Base-by-base conservation (phyloP, 768 basidiomycete genomes). In the Xerocomus potaroensis region DNA sequence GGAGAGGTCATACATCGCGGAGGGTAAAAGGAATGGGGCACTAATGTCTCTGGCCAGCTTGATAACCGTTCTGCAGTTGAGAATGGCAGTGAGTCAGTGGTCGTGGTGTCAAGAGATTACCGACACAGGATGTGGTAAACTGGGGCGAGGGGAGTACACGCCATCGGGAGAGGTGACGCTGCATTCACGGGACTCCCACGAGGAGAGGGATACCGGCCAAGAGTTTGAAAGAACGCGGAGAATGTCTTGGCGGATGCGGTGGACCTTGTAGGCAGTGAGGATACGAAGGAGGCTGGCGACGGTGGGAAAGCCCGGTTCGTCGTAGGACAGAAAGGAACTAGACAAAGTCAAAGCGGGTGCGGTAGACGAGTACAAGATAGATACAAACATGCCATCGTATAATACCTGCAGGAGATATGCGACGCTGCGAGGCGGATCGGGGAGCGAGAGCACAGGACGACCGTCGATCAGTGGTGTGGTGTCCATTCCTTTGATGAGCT, bases 1-100 rank as follows among this genome's bases (percentile, higher is more conserved):
- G 18, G 83, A 87, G 33, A 90, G 75, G 62, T 89, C 87, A 63
- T 90, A 90, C 66, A 87, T 86, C 5, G 86, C 86, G 23, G 87
- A 76, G 5, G 86, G 84, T 3, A 88, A 70, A 27, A 89, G 75
- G 53, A 80, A 75, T 0, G 68, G 69, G 0, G 79, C 72, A 33
- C 77, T 65, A 22, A 76, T 73, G 45, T 77, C 75, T 47, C 79
- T 73, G 18, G 83, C 84, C 4, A 88, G 66, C 39, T 81, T 81
- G 55, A 89, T 85, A 46, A 87, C 69, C 27, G 79, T 65, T 53
- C 85, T 87, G 56, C 24, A 38, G 30, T 31, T 22, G 15, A 15
- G 15, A 47, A 32, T 48, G 39, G 43, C 43, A 46, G 50, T 49
- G 39, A 55, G 39, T 34, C 21, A 41, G 4, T 19, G 37, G 34